Evolutionary conservation across 2,329 filamentous ascomycete species (phyloP), one percentile per base, ranked within the genome.

Genomic region (Metarhizium brunneum): DNA sequence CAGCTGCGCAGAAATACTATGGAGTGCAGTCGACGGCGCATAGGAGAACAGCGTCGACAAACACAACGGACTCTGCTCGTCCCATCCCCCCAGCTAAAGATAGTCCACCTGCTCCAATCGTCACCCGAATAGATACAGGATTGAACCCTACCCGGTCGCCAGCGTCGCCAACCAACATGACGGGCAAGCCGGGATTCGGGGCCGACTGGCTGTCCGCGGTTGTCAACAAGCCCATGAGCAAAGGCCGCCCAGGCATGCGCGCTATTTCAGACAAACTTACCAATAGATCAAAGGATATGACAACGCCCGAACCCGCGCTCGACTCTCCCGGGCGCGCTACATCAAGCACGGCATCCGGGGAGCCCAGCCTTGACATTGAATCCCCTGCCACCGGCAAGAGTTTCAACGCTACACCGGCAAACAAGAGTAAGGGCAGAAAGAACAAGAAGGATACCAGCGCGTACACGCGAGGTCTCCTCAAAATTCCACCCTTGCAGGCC

Each of bases 361-460:
- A 78, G 2, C 81, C 76, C 6, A 94, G 88, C 69, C 85, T 94
- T 54, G 90, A 95, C 52, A 78, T 92, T 1, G 89, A 92, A 53
- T 90, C 87, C 47, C 82, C 85, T 0, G 86, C 87, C 63, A 74
- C 77, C 1, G 77, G 80, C 50, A 85, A 82, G 68, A 81, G 76
- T 47, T 76, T 79, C 4, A 78, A 75, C 59, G 69, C 73, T 4
- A 79, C 79, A 3, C 70, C 76, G 3, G 69, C 74, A 30, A 78
- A 73, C 67, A 73, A 76, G 66, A 71, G 73, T 64, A 75, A 71
- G 55, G 74, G 79, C 64, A 80, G 86, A 80, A 92, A 92, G 71
- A 83, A 85, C 53, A 99, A 99, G 75, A 95, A 97, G 68, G 86
- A 90, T 56, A 99, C 94, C 0, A 96, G 92, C 65, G 94, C 94